phyloP scores from a whole-genome alignment of 225 moss, liverwort and hornwort species.

The Polytrichum commune region DNA sequence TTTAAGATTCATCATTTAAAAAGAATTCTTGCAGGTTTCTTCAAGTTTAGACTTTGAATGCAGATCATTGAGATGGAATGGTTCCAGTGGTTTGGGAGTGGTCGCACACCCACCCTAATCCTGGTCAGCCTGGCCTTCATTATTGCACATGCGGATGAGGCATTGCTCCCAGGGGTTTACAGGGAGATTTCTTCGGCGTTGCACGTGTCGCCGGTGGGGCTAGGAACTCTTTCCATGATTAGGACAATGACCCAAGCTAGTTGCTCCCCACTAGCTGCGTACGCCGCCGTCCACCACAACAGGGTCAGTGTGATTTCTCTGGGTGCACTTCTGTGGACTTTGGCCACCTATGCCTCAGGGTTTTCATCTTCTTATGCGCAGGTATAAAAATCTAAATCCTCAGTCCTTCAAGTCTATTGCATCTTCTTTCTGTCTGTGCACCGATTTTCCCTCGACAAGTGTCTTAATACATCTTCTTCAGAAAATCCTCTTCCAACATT shows the following conservation, averaged over 20 bases:
- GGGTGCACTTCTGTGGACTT: slow-evolving; percentile 9
- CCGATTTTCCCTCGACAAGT: too few relatives aligned
- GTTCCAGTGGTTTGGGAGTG: not conserved
- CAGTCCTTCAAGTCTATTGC: too few relatives aligned
- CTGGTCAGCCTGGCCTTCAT: slow-evolving; percentile 7
- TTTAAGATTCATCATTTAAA: too few relatives aligned
- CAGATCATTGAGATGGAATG: not conserved
- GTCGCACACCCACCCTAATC: not conserved
- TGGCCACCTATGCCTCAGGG: slow-evolving; percentile 4
- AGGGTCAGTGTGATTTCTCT: slow-evolving; percentile 1
- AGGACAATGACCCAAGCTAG: not conserved
- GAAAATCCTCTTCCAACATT: too few relatives aligned
- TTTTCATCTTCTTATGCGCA: not conserved
- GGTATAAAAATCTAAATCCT: not conserved
- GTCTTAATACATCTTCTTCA: too few relatives aligned
- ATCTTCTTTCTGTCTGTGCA: too few relatives aligned
- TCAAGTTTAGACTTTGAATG: too few relatives aligned
- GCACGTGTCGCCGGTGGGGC: not conserved
- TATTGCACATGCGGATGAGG: slow-evolving; percentile 6
- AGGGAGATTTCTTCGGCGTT: not conserved
- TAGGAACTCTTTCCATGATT: slow-evolving; percentile 5
- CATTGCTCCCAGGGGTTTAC: slow-evolving; percentile 6
- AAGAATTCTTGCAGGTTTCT: too few relatives aligned
- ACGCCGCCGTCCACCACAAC: slow-evolving; percentile 6
- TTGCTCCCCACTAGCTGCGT: slow-evolving; percentile 3